Percentiles rank a stretch among this genome's conserved stretches.
Evolutionary conservation across 805 yeast genomes (phyloP).

Genomic region (Candida sakaeoensis): DNA sequence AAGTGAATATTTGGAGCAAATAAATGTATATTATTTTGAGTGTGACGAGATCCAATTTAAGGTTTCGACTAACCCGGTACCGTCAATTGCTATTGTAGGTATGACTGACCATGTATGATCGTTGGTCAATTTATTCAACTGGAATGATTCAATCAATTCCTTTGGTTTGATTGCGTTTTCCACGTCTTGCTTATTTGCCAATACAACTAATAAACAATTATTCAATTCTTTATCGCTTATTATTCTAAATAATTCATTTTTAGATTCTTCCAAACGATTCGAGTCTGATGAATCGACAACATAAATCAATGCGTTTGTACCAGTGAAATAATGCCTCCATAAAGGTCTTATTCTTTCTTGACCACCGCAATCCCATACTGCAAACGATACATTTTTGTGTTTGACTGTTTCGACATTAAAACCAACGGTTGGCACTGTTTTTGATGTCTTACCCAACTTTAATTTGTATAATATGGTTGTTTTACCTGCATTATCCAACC

Average conservation of each 20-base stretch:
- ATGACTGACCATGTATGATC: constrained; percentile 84
- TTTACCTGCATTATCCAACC: constrained; percentile 91
- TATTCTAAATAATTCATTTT: constrained; percentile 71
- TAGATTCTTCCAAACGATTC: constrained; percentile 71
- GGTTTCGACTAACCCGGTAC: constrained; percentile 86
- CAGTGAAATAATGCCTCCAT: constrained; percentile 95
- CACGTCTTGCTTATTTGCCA: constrained; percentile 87
- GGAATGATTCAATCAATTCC: constrained; percentile 71
- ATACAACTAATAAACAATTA: constrained; percentile 72
- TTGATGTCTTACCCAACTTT: constrained; percentile 67
- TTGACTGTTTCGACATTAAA: constrained; percentile 88
- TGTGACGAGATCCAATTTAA: constrained; percentile 80
- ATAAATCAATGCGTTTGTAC: constrained; percentile 86
- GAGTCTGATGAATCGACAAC: constrained; percentile 82
- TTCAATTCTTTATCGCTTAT: constrained; percentile 81
- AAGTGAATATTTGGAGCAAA: constrained; percentile 22
- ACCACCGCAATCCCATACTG: constrained; percentile 96
- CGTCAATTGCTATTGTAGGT: constrained; percentile 85
- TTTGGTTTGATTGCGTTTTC: constrained; percentile 70
- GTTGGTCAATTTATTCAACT: constrained; percentile 56
- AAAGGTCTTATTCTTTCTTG: constrained; percentile 87
- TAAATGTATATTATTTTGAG: constrained; percentile 9
- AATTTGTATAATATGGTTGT: constrained; percentile 83
- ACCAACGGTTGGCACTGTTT: constrained; percentile 91
- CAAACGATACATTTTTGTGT: constrained; percentile 76